phyloP scores from a whole-genome alignment of 495 filamentous ascomycete genomes.

The Polyplosphaeria fusca region DNA sequence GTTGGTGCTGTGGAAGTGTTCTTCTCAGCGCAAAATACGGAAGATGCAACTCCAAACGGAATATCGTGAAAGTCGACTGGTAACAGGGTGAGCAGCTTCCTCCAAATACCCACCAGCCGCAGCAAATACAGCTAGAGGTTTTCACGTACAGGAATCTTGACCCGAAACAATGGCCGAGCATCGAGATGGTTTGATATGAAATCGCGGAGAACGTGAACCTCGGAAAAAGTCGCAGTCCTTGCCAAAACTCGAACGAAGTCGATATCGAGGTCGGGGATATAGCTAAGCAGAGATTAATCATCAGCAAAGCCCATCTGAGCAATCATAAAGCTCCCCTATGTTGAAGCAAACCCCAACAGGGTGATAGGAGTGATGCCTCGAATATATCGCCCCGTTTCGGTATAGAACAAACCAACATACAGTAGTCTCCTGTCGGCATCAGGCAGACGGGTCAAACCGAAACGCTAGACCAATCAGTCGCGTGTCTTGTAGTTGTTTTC shows the following conservation, averaged over 20 bases:
- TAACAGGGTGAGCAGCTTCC: not conserved
- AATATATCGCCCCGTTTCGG: no score
- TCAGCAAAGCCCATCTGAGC: not conserved
- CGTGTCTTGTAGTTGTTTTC: no score
- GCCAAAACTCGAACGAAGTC: conserved; percentile 1
- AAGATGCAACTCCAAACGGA: conserved; percentile 17
- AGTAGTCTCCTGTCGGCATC: conserved; percentile 16
- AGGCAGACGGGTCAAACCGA: conserved; percentile 1
- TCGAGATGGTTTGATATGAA: conserved; percentile 12
- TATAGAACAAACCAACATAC: not conserved
- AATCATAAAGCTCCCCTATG: not conserved
- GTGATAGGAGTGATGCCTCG: not conserved
- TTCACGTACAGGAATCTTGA: conserved; percentile 16
- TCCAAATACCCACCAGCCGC: not conserved
- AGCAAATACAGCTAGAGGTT: not conserved
- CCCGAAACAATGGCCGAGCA: conserved; percentile 8
- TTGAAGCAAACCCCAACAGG: not conserved
- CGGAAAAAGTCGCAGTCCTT: conserved; percentile 7
- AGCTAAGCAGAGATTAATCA: not conserved
- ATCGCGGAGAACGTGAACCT: not conserved
- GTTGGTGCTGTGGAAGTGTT: not conserved
- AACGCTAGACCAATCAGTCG: conserved; percentile 13
- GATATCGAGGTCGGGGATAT: conserved; percentile 6
- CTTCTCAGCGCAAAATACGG: conserved; percentile 8
- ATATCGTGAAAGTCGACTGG: not conserved